A percentile compares a stretch with the other conserved stretches of the same genome.
phyloP scores from a whole-genome alignment of 2,329 filamentous ascomycete genomes.

The Botrytis sinoallii region DNA sequence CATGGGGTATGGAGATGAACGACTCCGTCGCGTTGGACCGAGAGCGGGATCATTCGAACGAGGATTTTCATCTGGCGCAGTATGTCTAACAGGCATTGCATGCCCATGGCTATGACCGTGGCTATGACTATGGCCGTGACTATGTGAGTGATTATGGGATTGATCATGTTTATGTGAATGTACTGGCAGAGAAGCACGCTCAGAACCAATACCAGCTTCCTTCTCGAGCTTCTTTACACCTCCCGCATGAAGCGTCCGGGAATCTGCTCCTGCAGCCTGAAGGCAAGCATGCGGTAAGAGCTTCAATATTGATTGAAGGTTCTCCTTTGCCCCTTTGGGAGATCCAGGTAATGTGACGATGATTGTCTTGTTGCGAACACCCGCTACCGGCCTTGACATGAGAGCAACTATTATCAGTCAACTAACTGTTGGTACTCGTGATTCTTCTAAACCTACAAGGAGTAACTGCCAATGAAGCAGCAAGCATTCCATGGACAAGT shows the following conservation, averaged over 20 bases:
- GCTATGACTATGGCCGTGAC: conserved; percentile 42
- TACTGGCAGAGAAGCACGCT: conserved; percentile 32
- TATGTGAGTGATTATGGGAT: conserved; percentile 46
- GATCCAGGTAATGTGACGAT: conserved; percentile 91
- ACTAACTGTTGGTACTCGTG: conserved; percentile 14
- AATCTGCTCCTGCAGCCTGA: conserved; percentile 81
- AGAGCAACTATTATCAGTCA: conserved; percentile 67
- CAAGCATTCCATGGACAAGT: conserved; percentile 91
- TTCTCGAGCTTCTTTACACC: conserved; percentile 80
- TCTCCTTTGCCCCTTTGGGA: conserved; percentile 92
- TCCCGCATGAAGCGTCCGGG: conserved; percentile 72
- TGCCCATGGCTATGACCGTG: conserved; percentile 58
- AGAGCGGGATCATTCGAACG: conserved; percentile 60
- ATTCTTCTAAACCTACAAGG: conserved; percentile 63
- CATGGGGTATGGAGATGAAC: conserved; percentile 91
- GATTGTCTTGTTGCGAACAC: conserved; percentile 75
- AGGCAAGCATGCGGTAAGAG: conserved; percentile 93
- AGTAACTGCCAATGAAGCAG: conserved; percentile 78
- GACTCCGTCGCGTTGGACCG: conserved; percentile 67
- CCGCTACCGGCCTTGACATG: conserved; percentile 93
- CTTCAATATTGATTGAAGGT: conserved; percentile 82
- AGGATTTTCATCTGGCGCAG: conserved; percentile 55
- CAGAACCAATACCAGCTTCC: conserved; percentile 63
- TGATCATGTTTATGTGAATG: conserved; percentile 48
- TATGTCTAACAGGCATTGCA: conserved; percentile 67